Conservation (phyloP, 2,329 filamentous ascomycete genomes). For the Claviceps paspali region DNA sequence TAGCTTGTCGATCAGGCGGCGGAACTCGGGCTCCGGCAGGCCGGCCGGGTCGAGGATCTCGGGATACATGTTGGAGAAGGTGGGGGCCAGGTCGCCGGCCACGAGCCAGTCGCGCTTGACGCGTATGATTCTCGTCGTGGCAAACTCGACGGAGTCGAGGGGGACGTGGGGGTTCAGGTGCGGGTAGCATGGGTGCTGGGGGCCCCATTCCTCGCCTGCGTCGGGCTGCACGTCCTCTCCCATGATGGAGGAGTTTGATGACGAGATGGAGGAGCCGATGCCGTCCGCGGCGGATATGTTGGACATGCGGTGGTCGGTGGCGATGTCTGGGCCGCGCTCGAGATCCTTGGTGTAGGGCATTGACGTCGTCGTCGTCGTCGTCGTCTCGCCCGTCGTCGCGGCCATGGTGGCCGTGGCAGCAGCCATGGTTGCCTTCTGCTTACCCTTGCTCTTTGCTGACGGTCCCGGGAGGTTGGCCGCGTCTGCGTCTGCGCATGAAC, state of each 20-base stretch:
- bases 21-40: constrained; percentile 74
- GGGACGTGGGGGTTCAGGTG: constrained; percentile 88
- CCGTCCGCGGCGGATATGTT: constrained; percentile 33
- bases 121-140: constrained; percentile 75
- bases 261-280: constrained; percentile 40
- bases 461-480: background rate
- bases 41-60: constrained; percentile 82
- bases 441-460: constrained; percentile 29
- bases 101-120: constrained; percentile 86
- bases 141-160: constrained; percentile 55
- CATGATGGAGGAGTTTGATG: constrained; percentile 45
- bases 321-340: constrained; percentile 35
- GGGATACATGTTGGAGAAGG: constrained; percentile 89
- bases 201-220: constrained; percentile 74
- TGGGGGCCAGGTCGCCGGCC: constrained; percentile 76
- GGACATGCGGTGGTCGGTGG: constrained; percentile 29
- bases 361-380: no score
- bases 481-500: background rate
- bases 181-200: constrained; percentile 84
- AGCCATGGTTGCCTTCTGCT: constrained; percentile 33
- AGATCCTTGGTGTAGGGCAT: constrained; percentile 39
- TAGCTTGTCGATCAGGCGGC: constrained; percentile 63
- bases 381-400: constrained; percentile 19
- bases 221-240: constrained; percentile 50
- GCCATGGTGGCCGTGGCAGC: constrained; percentile 32